Conservation (phyloP, 2,329 filamentous ascomycete species). For the Pyricularia pennisetigena region DNA sequence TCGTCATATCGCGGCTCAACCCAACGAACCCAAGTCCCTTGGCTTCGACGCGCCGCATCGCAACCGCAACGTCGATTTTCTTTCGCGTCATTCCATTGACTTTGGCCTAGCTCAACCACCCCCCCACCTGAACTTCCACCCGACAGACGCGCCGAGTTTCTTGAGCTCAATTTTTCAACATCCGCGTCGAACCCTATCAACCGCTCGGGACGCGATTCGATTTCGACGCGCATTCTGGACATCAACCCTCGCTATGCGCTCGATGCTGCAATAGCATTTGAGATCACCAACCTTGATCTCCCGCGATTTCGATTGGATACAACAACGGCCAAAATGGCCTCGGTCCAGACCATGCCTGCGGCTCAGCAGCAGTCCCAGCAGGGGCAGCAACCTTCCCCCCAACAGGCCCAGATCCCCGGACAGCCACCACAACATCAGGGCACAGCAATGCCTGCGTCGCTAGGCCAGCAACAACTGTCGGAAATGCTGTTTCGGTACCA, state of each 20-base stretch:
- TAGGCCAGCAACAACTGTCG: constrained; percentile 70
- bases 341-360: constrained; percentile 62
- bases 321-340: constrained; percentile 55
- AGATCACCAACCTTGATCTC: constrained; percentile 3
- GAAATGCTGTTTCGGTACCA: constrained; percentile 74
- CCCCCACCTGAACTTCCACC: background rate
- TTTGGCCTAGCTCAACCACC: background rate
- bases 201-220: background rate
- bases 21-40: background rate
- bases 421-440: constrained; percentile 33
- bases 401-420: background rate
- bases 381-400: background rate
- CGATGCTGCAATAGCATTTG: constrained; percentile 1
- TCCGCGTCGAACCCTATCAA: background rate
- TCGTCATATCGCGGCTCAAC: background rate
- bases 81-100: background rate
- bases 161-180: background rate
- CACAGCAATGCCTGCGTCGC: constrained; percentile 51
- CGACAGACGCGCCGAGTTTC: background rate
- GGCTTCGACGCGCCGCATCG: background rate
- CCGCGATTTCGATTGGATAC: background rate
- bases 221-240: background rate
- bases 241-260: constrained; percentile 4
- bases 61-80: background rate
- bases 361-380: constrained; percentile 37